Base-by-base conservation (phyloP, 208 protist species). In the Wallacemonas collosoma region DNA sequence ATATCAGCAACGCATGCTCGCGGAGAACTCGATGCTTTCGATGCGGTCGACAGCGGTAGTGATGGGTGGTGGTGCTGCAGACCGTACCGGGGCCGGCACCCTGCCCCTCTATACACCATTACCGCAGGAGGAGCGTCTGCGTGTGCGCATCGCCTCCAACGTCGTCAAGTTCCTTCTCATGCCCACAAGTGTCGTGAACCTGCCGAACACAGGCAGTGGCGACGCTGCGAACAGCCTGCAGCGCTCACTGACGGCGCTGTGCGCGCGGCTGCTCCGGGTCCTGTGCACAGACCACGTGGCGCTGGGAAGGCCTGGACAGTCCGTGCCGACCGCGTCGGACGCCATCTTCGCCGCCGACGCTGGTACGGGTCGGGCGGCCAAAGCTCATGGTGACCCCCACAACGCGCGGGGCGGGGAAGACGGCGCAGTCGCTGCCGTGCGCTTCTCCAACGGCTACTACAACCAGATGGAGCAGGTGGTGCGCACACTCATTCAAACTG, bases 131-230 rank as follows among this genome's bases (percentile, higher is more conserved):
- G 90, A 93, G 67, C 75, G 77, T 47, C 75, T 93, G 55, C 88
- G 88, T 15, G 68, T 93, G 47, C 62, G 73, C 43, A 82, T 93
- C 48, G 81, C 81, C 51, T 36, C 76, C n/a, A 93, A 95, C 76
- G 88, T 95, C 70, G 74, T 93, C 41, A 90, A 90, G 57, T 88
- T 95, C 44, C 83, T 95, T 38, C 72, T 95, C 45, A 76, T 90
- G 47, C 90, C 87, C 7, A 90, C 78, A 35, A 93, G 90, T 78
- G 79, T 93, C 40, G 82, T 93, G 65, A 87, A 78, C 57, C 68
- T 76, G 41, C 51, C 60, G 9, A 51, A 72, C 54, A 50, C 67
- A 3, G 12, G n/a, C 54, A 72, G 26, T 14, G 40, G 45, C 64
- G 48, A 47, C 60, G 35, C 50, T 44, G 70, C 38, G 66, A 79